These are phyloP conservation scores for Ceratocystis colombiana DNA, from an alignment of 2,329 filamentous ascomycete genomes.

Conservation along the genomic window DNA sequence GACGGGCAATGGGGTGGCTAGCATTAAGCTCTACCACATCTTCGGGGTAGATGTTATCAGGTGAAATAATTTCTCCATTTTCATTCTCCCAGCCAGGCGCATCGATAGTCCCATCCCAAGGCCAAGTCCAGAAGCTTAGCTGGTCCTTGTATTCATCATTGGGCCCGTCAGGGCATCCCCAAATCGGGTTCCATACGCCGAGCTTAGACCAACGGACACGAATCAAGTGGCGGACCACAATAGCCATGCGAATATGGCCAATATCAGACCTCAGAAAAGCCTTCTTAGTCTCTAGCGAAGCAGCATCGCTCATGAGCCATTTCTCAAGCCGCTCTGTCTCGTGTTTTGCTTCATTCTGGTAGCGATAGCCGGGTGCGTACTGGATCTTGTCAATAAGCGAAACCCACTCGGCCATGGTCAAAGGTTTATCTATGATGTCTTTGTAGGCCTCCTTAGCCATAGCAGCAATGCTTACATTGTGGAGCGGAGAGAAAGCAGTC, in stretches of 20 bases:
- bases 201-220: slow-evolving; percentile 19
- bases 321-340: slow-evolving; percentile 13
- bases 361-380: slow-evolving; percentile 20
- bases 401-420: slow-evolving; percentile 18
- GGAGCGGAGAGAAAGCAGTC: not conserved
- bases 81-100: slow-evolving; percentile 14
- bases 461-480: not conserved
- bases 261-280: not conserved
- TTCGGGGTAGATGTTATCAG: not conserved
- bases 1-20: slow-evolving; percentile 9
- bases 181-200: slow-evolving; percentile 21
- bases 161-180: slow-evolving; percentile 18
- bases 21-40: slow-evolving; percentile 13
- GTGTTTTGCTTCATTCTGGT: not conserved
- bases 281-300: not conserved
- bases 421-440: slow-evolving; percentile 11
- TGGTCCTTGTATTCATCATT: slow-evolving; percentile 7
- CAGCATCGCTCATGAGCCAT: not conserved
- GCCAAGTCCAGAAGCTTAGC: slow-evolving; percentile 19
- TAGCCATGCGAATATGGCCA: not conserved
- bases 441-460: slow-evolving; percentile 14
- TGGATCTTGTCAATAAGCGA: slow-evolving; percentile 1
- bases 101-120: slow-evolving; percentile 17
- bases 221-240: slow-evolving; percentile 23
- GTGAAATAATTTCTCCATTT: not conserved